Base-by-base conservation (phyloP, 2,329 filamentous ascomycete species). In the Alternaria triticina region DNA sequence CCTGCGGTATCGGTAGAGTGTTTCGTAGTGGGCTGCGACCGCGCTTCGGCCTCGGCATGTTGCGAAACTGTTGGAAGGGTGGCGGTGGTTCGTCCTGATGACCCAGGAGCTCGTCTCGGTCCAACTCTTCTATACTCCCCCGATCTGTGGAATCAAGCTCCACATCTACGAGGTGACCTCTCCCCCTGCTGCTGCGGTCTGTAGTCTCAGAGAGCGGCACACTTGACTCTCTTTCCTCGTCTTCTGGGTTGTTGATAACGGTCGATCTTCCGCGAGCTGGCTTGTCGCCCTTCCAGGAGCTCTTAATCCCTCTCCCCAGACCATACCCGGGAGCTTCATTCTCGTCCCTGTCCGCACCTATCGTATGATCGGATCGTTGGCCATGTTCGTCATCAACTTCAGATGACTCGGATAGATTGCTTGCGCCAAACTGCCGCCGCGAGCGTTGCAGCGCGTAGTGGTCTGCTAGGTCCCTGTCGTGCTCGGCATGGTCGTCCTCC, bases 361-460 rank as follows among this genome's bases (percentile, higher is more conserved):
- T 74, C 83, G 72, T 86, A 83, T 76, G 88, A 36, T 79, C 89
- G 12, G 77, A 77, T 23, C 65, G 66, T 45, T 72, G 69, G 11
- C 70, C 88, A n/a, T 82, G 86, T 56, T 91, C 90, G 45, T 91
- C 89, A 54, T 96, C 94, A 3, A 91, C 88, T 71, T 96, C 94
- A 3, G 91, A 90, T 66, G 94, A 97, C 70, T 97, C 94, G 40
- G 91, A 92, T 54, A 97, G 82, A 70, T 92, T 89, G 79, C 91
- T 93, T 13, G 90, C 90, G 13, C 93, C 93, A 75, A 97, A 95
- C 62, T 97, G 92, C 50, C 94, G 88, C 70, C 96, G 88, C 69
- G 95, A 98, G 71, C 91, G 88, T 80, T 98, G 94, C 61, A 99
- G 84, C 6, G 95, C 95, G 80, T 94, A 96, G 70, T 96, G 90